Evolutionary conservation across 106 monocot species (phyloP).

Genomic region (Amphibolis antarctica): DNA sequence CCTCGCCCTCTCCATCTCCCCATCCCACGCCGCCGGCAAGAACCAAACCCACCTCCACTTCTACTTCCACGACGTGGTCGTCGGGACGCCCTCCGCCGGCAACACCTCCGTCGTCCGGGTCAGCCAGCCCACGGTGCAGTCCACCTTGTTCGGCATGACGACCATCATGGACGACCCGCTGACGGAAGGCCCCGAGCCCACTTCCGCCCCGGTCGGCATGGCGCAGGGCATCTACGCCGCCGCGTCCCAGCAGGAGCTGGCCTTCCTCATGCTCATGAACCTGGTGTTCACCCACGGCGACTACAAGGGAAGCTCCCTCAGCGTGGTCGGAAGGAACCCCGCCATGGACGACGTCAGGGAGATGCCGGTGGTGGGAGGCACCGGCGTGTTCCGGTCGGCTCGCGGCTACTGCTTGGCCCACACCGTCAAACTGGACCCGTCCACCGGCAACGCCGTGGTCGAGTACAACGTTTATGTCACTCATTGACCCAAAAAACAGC

Average conservation of each 20-base stretch:
- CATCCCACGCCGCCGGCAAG: background rate
- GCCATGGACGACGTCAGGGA: constrained; percentile 8
- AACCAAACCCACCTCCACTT: constrained; percentile 14
- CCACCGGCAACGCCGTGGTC: constrained; percentile 10
- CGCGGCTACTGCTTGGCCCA: constrained; percentile 3
- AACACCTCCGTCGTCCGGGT: constrained; percentile 1
- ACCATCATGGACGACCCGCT: constrained; percentile 10
- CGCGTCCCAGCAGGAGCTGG: constrained; percentile 2
- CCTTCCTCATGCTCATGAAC: constrained; percentile 19
- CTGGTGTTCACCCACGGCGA: constrained; percentile 6
- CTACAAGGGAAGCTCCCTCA: constrained; percentile 17
- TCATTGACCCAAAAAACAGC: background rate
- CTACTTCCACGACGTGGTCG: constrained; percentile 13
- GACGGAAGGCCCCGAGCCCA: constrained; percentile 3
- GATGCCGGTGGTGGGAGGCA: constrained; percentile 18
- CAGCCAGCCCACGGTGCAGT: background rate
- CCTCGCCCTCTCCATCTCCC: background rate
- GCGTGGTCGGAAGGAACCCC: constrained; percentile 10
- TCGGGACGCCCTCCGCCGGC: background rate
- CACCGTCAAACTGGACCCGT: constrained; percentile 1
- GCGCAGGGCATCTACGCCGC: constrained; percentile 14
- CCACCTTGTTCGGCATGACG: constrained; percentile 8
- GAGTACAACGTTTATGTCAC: constrained; percentile 13
- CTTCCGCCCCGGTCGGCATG: constrained; percentile 6
- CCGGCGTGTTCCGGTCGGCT: constrained; percentile 12